Evolutionary conservation across 2,329 filamentous ascomycete genomes (phyloP), one percentile per base, ranked within the genome.

Genomic region (Xylaria sp.): DNA sequence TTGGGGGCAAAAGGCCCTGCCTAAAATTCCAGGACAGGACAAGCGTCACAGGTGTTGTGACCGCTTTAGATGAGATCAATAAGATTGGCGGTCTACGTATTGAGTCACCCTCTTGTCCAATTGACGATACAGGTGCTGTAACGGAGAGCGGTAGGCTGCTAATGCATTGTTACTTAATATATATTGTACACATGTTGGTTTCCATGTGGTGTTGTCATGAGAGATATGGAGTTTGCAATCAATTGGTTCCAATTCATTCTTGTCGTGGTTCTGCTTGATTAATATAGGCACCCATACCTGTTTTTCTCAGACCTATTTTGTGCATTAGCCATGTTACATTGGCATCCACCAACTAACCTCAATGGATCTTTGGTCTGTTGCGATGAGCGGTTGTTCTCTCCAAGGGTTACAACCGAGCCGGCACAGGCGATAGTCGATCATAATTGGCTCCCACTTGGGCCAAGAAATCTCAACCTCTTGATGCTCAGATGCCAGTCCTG

Each of bases 31-130:
- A 23, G 36, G 31, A 63, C 33, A n/a, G 49, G 62, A 65, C 51
- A 68, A 68, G 62, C 58, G 58, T n/a, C 48, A 49, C 15, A 40
- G 63, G 53, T 54, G 58, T 66, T 33, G 63, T 68, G 66, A 66
- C 63, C 63, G 54, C 58, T 66, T 44, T 28, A 11, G 53, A 59
- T 44, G 53, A 42, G 44, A 56, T 42, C 36, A 63, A 66, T 66
- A 66, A 68, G 66, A 68, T 56, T 68, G 48, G 66, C 66, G 66
- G 66, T 68, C 66, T 68, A 33, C 42, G 46, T 31, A 15, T 20
- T 48, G 28, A 38, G 40, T 57, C 56, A 44, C 54, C 38, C 36
- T 31, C 46, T 33, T 46, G 17, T 7, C 49, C 26, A 15, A 64
- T 33, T 49, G 20, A 33, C 4, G 23, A 40, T 26, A 28, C 2